These are phyloP conservation scores for Starmerella roubikii DNA, from an alignment of 805 yeast species.

Conservation along the genomic window DNA sequence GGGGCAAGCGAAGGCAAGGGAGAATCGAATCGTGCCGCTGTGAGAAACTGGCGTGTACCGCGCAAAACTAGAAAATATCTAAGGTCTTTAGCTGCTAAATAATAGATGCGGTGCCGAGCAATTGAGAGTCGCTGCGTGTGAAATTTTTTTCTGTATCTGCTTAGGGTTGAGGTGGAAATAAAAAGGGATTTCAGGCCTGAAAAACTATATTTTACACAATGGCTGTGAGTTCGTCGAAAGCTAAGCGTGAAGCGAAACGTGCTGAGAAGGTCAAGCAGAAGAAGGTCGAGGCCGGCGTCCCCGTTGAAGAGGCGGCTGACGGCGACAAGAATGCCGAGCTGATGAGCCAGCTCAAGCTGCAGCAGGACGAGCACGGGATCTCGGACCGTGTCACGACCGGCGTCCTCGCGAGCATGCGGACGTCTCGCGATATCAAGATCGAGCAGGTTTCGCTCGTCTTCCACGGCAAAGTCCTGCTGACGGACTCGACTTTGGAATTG, in stretches of 20 bases:
- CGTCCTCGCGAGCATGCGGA: constrained; percentile 74
- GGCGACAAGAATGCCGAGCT: constrained; percentile 38
- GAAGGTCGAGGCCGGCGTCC: constrained; percentile 42
- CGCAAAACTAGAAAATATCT: too few species aligned
- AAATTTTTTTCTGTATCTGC: not conserved
- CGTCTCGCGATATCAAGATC: constrained; percentile 88
- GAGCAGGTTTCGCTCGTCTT: constrained; percentile 81
- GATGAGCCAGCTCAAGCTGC: constrained; percentile 77
- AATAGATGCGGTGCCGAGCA: not conserved
- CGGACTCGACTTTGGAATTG: constrained; percentile 82
- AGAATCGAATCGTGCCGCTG: too few species aligned
- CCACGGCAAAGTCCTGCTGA: constrained; percentile 94
- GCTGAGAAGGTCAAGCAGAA: constrained; percentile 65
- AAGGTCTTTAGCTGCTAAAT: not conserved
- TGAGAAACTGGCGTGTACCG: too few species aligned
- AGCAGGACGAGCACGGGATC: constrained; percentile 83
- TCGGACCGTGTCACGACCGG: constrained; percentile 98
- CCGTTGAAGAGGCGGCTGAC: constrained; percentile 30
- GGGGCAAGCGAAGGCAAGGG: too few species aligned
- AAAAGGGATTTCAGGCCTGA: too few species aligned
- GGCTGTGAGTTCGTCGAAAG: constrained; percentile 74
- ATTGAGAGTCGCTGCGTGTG: not conserved
- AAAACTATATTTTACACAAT: too few species aligned
- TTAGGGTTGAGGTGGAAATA: too few species aligned
- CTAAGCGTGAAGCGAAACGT: constrained; percentile 95